A percentile compares a stretch with the other conserved stretches of the same genome.
Evolutionary conservation across 352 stramenopile genomes (phyloP).

Genomic region (Halophytophthora batemanensis): DNA sequence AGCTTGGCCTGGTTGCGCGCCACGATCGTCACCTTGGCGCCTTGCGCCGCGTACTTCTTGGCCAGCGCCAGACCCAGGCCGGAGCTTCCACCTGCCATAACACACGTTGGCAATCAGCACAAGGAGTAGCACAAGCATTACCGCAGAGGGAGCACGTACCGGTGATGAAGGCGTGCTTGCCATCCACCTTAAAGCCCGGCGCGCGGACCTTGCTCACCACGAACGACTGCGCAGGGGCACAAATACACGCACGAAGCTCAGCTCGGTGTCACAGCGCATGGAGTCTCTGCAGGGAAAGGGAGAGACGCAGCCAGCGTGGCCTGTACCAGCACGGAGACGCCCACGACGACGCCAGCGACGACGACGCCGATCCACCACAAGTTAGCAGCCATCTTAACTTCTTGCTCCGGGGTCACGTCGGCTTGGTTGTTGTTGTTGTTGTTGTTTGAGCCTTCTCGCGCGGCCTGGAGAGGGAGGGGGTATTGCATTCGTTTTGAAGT

Average conservation of each 20-base stretch:
- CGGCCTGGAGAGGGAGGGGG: too few relatives aligned
- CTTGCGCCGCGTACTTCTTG: conserved; percentile 61
- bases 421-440: too few relatives aligned
- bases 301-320: neutral
- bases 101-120: neutral
- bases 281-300: neutral
- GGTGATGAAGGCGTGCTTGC: conserved; percentile 83
- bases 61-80: conserved; percentile 66
- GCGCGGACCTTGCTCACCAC: conserved; percentile 56
- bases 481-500: too few relatives aligned
- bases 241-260: conserved; percentile 5
- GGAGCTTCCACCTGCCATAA: conserved; percentile 40
- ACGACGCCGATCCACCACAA: conserved; percentile 49
- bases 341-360: conserved; percentile 41
- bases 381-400: conserved; percentile 34
- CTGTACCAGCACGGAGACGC: conserved; percentile 46
- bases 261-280: neutral
- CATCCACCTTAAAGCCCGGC: conserved; percentile 69
- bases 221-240: conserved; percentile 37
- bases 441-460: too few relatives aligned
- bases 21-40: conserved; percentile 77
- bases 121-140: neutral
- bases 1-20: conserved; percentile 58
- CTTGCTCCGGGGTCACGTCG: too few relatives aligned
- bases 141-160: conserved; percentile 2